These are phyloP conservation scores for Neonectria magnoliae DNA, from an alignment of 2,329 filamentous ascomycete species.

Conservation along the genomic window DNA sequence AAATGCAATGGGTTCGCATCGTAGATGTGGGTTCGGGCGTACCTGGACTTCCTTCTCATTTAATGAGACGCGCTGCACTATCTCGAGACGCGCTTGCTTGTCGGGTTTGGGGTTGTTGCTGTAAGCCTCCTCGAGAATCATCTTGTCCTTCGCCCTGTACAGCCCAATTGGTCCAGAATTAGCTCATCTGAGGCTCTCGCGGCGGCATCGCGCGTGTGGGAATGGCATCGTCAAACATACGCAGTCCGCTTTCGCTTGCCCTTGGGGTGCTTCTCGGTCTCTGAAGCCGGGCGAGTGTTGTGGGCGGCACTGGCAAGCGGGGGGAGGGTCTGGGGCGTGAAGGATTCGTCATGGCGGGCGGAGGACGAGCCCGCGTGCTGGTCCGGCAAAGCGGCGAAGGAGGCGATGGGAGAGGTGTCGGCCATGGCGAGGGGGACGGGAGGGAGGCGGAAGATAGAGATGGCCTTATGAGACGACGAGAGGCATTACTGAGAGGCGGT, in stretches of 20 bases:
- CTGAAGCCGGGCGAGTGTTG: constrained; percentile 27
- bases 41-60: constrained; percentile 98
- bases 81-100: constrained; percentile 84
- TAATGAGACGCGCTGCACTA: constrained; percentile 85
- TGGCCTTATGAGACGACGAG: constrained; percentile 41
- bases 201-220: not conserved
- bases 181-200: constrained; percentile 21
- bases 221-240: constrained; percentile 51
- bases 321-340: constrained; percentile 35
- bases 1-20: not conserved
- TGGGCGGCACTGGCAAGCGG: constrained; percentile 34
- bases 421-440: constrained; percentile 42
- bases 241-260: constrained; percentile 71
- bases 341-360: constrained; percentile 38
- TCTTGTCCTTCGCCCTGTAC: constrained; percentile 84
- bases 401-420: constrained; percentile 32
- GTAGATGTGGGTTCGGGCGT: constrained; percentile 47
- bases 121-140: constrained; percentile 87
- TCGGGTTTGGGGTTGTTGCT: constrained; percentile 88
- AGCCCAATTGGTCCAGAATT: constrained; percentile 34
- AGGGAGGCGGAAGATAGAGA: constrained; percentile 31
- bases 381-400: constrained; percentile 37
- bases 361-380: constrained; percentile 38
- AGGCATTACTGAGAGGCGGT: constrained; percentile 41
- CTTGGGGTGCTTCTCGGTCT: constrained; percentile 62